A percentile compares a stretch with the other conserved stretches of the same genome.
Evolutionary conservation across 2,329 filamentous ascomycete genomes (phyloP).

Genomic region (Pseudogymnoascus sp.): DNA sequence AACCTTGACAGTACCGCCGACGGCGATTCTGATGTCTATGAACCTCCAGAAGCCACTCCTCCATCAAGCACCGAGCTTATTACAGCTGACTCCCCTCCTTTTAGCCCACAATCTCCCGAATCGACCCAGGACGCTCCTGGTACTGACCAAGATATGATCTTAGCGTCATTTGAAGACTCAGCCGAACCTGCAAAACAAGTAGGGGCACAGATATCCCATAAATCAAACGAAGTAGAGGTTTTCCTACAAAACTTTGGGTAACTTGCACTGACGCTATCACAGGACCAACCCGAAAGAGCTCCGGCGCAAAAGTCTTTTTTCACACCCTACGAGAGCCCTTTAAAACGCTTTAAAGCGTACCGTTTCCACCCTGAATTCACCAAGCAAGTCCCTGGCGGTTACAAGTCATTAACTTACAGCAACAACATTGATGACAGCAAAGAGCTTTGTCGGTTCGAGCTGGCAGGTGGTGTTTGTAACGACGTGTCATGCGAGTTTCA

Average conservation of each 20-base stretch:
- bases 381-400: constrained; percentile 62
- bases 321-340: constrained; percentile 72
- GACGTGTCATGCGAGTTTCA: constrained; percentile 66
- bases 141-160: not conserved
- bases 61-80: constrained; percentile 17
- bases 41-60: constrained; percentile 41
- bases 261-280: constrained; percentile 4
- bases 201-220: not conserved
- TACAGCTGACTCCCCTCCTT: constrained; percentile 31
- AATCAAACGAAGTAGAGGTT: constrained; percentile 3
- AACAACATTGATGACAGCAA: constrained; percentile 74
- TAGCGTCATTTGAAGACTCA: not conserved
- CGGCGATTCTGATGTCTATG: constrained; percentile 43
- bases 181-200: not conserved
- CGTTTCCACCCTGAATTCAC: constrained; percentile 78
- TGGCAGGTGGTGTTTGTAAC: constrained; percentile 62
- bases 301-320: constrained; percentile 16
- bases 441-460: constrained; percentile 69
- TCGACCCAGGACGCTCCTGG: constrained; percentile 10
- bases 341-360: constrained; percentile 77
- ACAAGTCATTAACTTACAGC: constrained; percentile 87
- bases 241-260: not conserved
- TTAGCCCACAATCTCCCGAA: constrained; percentile 34
- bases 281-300: not conserved
- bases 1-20: constrained; percentile 14